Evolutionary conservation across 164 flowering plant genomes (phyloP).

Genomic region (Paratinospora sagittata): DNA sequence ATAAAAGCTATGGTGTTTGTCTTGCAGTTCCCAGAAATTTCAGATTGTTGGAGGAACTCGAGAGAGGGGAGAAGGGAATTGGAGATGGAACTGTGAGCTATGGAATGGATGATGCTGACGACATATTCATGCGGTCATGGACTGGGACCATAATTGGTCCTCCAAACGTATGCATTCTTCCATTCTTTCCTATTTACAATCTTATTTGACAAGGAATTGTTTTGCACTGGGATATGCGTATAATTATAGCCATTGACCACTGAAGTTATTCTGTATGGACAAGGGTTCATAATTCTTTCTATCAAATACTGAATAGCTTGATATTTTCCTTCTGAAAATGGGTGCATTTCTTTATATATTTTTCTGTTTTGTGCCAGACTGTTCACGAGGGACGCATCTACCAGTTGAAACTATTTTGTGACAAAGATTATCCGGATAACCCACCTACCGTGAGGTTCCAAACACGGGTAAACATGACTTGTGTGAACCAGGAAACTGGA

Average conservation of each 20-base stretch:
- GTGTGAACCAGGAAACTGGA: conserved; percentile 77
- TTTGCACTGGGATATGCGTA: background rate
- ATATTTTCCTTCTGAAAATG: background rate
- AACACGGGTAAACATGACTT: conserved; percentile 68
- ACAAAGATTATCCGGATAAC: conserved; percentile 66
- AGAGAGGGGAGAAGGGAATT: conserved; percentile 75
- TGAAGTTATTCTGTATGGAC: no score
- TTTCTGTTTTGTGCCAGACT: conserved; percentile 35
- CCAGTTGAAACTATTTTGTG: conserved; percentile 76
- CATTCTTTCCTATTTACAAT: background rate
- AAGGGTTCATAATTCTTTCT: background rate
- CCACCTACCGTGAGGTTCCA: conserved; percentile 74
- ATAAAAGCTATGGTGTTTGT: background rate
- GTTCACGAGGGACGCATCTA: conserved; percentile 79
- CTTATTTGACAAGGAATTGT: background rate
- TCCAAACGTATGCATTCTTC: conserved; percentile 38
- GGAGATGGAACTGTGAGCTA: conserved; percentile 80
- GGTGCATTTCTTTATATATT: background rate
- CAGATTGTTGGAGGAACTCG: conserved; percentile 68
- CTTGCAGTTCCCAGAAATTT: conserved; percentile 68
- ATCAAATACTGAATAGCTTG: background rate
- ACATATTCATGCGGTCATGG: conserved; percentile 65
- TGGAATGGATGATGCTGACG: conserved; percentile 85
- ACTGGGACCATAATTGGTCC: conserved; percentile 80
- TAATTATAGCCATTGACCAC: background rate